Percentiles rank a stretch among this genome's conserved stretches.
Evolutionary conservation across 371 early-diverging fungal genomes (phyloP).

Genomic region (Mucor lusitanicus): DNA sequence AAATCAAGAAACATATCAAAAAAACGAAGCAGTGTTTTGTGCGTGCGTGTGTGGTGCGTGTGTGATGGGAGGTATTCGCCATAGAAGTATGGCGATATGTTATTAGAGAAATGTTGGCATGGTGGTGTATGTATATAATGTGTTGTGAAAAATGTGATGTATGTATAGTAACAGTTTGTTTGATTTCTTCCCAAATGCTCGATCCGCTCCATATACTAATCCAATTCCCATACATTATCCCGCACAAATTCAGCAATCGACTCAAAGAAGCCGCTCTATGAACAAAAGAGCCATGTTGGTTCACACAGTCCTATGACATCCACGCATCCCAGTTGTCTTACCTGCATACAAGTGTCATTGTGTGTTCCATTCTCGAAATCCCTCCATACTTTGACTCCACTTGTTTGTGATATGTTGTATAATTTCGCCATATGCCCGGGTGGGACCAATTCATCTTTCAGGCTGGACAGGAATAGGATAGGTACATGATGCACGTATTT

Average conservation of each 20-base stretch:
- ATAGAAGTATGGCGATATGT: neutral
- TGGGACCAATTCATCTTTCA: conserved; percentile 87
- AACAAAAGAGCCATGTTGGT: neutral
- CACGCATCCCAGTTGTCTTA: conserved; percentile 4
- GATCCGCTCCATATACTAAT: conserved; percentile 5
- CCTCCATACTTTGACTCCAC: conserved; percentile 56
- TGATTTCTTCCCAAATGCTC: neutral
- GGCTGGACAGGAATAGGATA: conserved; percentile 82
- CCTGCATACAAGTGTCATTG: conserved; percentile 86
- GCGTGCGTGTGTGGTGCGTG: no score
- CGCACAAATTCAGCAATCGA: conserved; percentile 57
- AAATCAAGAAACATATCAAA: neutral
- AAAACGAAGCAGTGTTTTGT: neutral
- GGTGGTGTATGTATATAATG: conserved; percentile 2
- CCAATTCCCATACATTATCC: conserved; percentile 34
- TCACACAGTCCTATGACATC: neutral
- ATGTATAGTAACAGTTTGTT: neutral
- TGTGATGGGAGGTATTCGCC: neutral
- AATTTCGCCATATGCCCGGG: conserved; percentile 83
- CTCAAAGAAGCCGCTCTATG: conserved; percentile 83
- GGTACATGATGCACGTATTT: conserved; percentile 69
- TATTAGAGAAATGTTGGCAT: neutral
- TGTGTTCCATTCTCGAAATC: conserved; percentile 87
- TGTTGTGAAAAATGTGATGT: neutral
- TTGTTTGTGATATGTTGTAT: conserved; percentile 57